A percentile compares a stretch with the other conserved stretches of the same genome.
Evolutionary conservation across 768 basidiomycete species (phyloP).

Genomic region (Lepiota venenata): DNA sequence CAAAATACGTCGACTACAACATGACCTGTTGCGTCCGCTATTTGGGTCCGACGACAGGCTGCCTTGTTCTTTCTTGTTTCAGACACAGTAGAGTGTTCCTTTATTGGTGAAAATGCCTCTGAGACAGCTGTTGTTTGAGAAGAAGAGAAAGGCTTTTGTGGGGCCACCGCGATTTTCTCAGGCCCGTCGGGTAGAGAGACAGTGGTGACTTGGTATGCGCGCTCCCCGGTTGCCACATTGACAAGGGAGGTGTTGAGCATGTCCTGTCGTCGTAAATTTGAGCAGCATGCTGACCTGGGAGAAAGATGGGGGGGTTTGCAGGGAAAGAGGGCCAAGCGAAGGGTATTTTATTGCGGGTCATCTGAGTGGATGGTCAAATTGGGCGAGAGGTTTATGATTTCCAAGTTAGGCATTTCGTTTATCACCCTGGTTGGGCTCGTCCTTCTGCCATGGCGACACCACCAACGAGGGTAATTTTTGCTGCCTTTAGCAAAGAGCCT

Average conservation of each 20-base stretch:
- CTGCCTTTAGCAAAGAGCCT: no score
- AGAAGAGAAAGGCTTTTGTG: conserved; percentile 12
- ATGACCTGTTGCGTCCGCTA: conserved; percentile 38
- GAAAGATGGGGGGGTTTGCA: background rate
- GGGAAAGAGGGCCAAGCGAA: conserved; percentile 3
- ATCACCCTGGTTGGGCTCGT: conserved; percentile 16
- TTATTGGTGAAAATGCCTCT: conserved; percentile 10
- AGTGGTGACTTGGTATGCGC: conserved; percentile 49
- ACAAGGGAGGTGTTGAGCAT: conserved; percentile 55
- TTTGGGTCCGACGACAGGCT: conserved; percentile 36
- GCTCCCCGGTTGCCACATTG: conserved; percentile 47
- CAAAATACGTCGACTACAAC: conserved; percentile 47
- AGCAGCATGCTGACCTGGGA: conserved; percentile 41
- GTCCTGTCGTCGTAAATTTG: conserved; percentile 54
- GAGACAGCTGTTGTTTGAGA: conserved; percentile 9
- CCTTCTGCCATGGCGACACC: background rate
- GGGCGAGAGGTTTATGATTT: conserved; percentile 38
- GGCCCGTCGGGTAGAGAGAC: conserved; percentile 28
- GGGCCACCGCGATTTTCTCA: conserved; percentile 24
- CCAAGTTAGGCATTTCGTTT: conserved; percentile 46
- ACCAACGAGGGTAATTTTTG: no score
- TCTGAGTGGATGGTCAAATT: conserved; percentile 23
- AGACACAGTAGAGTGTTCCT: conserved; percentile 15
- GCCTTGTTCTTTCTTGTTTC: conserved; percentile 12
- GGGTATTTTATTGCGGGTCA: conserved; percentile 12